These are phyloP conservation scores for Yamadazyma songkhlaensis DNA, from an alignment of 1,139 yeast species.

Conservation along the genomic window DNA sequence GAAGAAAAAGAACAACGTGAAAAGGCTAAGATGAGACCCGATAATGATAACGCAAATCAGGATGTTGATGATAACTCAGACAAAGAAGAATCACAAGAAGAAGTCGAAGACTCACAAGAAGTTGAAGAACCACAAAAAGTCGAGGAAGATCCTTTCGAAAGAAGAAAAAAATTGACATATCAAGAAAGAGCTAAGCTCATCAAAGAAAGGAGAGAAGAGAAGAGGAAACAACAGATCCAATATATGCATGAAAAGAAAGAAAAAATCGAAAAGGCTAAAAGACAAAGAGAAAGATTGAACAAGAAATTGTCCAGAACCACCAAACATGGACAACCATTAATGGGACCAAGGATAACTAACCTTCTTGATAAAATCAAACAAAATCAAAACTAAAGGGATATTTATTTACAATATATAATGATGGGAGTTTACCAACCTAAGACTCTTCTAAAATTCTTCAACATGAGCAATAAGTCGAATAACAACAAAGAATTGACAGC, in stretches of 20 bases:
- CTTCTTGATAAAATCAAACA: conserved; percentile 73
- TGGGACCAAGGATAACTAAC: conserved; percentile 86
- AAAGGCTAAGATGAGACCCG: conserved; percentile 7
- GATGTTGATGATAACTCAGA: conserved; percentile 8
- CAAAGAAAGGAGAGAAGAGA: conserved; percentile 40
- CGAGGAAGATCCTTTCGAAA: conserved; percentile 4
- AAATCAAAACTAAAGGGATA: conserved; percentile 21
- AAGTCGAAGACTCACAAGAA: conserved; percentile 2
- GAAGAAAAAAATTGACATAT: conserved; percentile 22
- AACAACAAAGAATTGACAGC: conserved; percentile 52
- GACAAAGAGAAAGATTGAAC: conserved; percentile 42
- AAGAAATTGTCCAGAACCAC: conserved; percentile 59
- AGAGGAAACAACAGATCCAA: conserved; percentile 29
- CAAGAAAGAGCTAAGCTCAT: conserved; percentile 49
- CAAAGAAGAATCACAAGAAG: conserved; percentile 16
- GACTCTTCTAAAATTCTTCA: conserved; percentile 1
- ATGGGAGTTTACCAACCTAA: not conserved
- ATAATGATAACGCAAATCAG: not conserved
- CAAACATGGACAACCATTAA: conserved; percentile 76
- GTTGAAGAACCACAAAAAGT: not conserved
- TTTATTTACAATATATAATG: conserved; percentile 1
- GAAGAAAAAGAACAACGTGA: conserved; percentile 37
- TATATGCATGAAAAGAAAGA: conserved; percentile 23
- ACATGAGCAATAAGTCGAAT: conserved; percentile 44
- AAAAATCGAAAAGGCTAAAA: conserved; percentile 20